Evolutionary conservation across 768 basidiomycete species (phyloP).

Genomic region (Suillus weaverae): DNA sequence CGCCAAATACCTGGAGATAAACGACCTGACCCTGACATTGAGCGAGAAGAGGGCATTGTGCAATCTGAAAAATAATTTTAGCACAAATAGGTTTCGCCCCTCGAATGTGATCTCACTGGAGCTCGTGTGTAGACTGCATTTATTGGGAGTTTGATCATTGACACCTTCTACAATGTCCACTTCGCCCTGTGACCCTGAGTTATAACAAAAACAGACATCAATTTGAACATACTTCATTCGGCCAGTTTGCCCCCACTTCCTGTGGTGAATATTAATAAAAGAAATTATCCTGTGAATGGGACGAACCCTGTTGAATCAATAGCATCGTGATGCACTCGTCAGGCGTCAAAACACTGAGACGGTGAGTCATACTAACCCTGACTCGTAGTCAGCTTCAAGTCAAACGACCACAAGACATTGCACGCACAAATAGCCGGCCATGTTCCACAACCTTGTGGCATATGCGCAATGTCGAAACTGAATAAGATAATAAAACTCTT

Average conservation of each 20-base stretch:
- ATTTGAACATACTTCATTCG: slow-evolving; percentile 6
- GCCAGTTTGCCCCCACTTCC: slow-evolving; percentile 30
- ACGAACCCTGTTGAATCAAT: slow-evolving; percentile 25
- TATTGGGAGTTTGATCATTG: slow-evolving; percentile 30
- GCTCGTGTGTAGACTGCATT: slow-evolving; percentile 30
- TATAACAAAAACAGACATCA: background rate
- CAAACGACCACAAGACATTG: background rate
- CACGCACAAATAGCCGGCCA: slow-evolving; percentile 39
- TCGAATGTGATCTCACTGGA: slow-evolving; percentile 6
- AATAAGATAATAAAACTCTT: background rate
- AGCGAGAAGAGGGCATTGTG: slow-evolving; percentile 26
- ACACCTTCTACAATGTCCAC: slow-evolving; percentile 36
- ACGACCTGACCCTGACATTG: slow-evolving; percentile 33
- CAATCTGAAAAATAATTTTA: slow-evolving; percentile 22
- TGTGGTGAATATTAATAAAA: slow-evolving; percentile 6
- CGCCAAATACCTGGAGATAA: background rate
- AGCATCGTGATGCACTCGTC: background rate
- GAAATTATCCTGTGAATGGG: background rate
- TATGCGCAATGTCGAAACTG: slow-evolving; percentile 37
- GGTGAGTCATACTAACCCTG: slow-evolving; percentile 25
- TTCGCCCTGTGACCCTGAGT: slow-evolving; percentile 23
- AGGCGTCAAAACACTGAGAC: slow-evolving; percentile 5
- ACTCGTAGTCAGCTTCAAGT: slow-evolving; percentile 2
- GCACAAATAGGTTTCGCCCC: background rate
- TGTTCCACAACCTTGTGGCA: slow-evolving; percentile 41